phyloP scores from a whole-genome alignment of 2,329 filamentous ascomycete genomes.

The Samsoniella hepiali region DNA sequence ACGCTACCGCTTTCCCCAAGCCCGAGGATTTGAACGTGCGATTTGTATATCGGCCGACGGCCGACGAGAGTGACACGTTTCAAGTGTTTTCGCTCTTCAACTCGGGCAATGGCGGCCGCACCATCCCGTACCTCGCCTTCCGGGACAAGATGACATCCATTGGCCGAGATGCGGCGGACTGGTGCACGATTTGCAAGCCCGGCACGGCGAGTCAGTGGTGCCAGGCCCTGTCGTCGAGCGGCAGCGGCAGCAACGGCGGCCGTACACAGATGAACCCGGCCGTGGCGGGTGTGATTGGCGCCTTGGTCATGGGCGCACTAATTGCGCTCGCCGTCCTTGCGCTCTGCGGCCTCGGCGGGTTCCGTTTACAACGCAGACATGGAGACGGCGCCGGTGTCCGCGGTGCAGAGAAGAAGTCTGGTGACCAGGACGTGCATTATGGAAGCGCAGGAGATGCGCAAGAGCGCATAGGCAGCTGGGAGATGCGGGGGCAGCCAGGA shows the following conservation, averaged over 20 bases:
- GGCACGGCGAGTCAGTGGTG: constrained; percentile 39
- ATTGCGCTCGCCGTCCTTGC: constrained; percentile 32
- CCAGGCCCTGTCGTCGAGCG: constrained; percentile 9
- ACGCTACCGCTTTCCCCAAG: constrained; percentile 27
- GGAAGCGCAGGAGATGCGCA: constrained; percentile 39
- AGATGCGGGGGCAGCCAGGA: constrained; percentile 33
- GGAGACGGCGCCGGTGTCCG: constrained; percentile 30
- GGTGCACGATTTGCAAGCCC: constrained; percentile 44
- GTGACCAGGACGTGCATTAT: constrained; percentile 43
- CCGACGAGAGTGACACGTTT: constrained; percentile 35
- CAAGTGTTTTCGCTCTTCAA: constrained; percentile 40
- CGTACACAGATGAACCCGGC: constrained; percentile 31
- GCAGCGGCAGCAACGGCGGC: constrained; percentile 10
- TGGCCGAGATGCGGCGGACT: constrained; percentile 34
- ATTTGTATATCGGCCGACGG: constrained; percentile 54
- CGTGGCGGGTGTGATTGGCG: constrained; percentile 47
- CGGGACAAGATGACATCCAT: constrained; percentile 34
- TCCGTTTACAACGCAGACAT: constrained; percentile 30
- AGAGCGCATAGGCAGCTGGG: constrained; percentile 50
- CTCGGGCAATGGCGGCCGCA: constrained; percentile 30
- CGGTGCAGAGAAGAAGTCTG: constrained; percentile 42
- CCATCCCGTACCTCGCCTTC: constrained; percentile 41
- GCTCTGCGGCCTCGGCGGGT: constrained; percentile 33
- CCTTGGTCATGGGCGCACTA: constrained; percentile 37
- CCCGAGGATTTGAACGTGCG: constrained; percentile 47